Conservation (phyloP, 176 grass and related monocot genomes). For the Phoenix dactylifera region DNA sequence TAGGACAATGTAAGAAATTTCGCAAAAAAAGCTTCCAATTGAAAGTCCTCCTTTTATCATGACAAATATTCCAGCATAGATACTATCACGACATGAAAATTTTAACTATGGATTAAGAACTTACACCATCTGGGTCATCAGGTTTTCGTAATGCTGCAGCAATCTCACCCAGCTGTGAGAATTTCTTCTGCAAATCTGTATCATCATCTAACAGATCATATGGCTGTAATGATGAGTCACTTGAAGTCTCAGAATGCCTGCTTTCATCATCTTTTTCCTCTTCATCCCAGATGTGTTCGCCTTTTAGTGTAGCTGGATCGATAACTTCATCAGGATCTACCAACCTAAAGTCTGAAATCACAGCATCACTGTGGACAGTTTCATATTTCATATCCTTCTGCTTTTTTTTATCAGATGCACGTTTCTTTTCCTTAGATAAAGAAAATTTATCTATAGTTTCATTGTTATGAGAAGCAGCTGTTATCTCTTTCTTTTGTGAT, state of each 20-base stretch:
- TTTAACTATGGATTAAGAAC: slow-evolving; percentile 15
- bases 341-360: slow-evolving; percentile 38
- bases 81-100: no score
- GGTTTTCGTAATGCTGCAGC: slow-evolving; percentile 64
- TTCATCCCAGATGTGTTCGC: slow-evolving; percentile 28
- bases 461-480: slow-evolving; percentile 27
- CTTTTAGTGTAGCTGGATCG: slow-evolving; percentile 17
- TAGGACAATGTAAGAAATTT: slow-evolving; percentile 23
- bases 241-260: slow-evolving; percentile 46
- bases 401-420: slow-evolving; percentile 34
- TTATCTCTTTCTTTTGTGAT: slow-evolving; percentile 35
- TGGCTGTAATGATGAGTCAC: slow-evolving; percentile 75
- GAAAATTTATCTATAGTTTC: slow-evolving; percentile 23
- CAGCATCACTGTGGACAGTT: slow-evolving; percentile 19
- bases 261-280: slow-evolving; percentile 25
- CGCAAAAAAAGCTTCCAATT: no score
- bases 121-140: slow-evolving; percentile 92
- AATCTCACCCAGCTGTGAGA: slow-evolving; percentile 67
- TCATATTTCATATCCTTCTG: slow-evolving; percentile 30
- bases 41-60: neutral
- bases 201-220: slow-evolving; percentile 94
- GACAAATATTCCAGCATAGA: neutral
- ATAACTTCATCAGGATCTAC: slow-evolving; percentile 43
- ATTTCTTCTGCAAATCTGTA: slow-evolving; percentile 59
- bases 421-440: slow-evolving; percentile 34